Evolutionary conservation across 2,329 filamentous ascomycete species (phyloP).

Genomic region (Hypocreales sp.): DNA sequence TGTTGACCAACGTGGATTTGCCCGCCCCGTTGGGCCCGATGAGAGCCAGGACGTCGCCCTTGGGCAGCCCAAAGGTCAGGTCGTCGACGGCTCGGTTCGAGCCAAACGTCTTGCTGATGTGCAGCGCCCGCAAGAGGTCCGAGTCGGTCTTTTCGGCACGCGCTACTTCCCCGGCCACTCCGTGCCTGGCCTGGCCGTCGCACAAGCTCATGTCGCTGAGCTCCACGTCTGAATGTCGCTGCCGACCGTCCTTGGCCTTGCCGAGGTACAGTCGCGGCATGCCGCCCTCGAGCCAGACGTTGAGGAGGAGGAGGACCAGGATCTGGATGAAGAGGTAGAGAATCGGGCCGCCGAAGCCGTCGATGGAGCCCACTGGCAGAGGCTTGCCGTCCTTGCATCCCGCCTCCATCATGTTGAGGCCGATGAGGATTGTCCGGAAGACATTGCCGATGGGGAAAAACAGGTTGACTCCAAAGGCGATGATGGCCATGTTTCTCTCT

Average conservation of each 20-base stretch:
- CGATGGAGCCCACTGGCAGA: conserved; percentile 50
- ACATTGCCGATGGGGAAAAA: conserved; percentile 26
- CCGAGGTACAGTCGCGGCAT: conserved; percentile 29
- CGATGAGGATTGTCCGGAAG: conserved; percentile 53
- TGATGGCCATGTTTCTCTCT: conserved; percentile 4
- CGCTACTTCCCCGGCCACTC: conserved; percentile 35
- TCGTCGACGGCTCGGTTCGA: conserved; percentile 62
- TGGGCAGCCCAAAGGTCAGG: conserved; percentile 59
- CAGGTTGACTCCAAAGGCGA: conserved; percentile 7
- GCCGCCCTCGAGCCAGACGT: conserved; percentile 66
- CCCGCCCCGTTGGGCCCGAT: conserved; percentile 78
- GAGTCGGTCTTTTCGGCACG: conserved; percentile 36
- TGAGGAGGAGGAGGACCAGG: conserved; percentile 46
- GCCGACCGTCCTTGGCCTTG: too few relatives aligned
- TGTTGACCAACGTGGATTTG: conserved; percentile 69
- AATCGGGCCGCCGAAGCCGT: conserved; percentile 62
- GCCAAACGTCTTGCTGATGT: conserved; percentile 62
- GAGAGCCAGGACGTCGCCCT: conserved; percentile 65
- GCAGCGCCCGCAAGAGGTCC: conserved; percentile 56
- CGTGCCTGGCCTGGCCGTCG: conserved; percentile 9
- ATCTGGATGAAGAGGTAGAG: conserved; percentile 62
- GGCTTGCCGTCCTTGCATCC: conserved; percentile 46
- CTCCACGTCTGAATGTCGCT: too few relatives aligned
- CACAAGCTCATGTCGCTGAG: conserved; percentile 19
- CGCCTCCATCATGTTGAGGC: conserved; percentile 63